Evolutionary conservation across 768 basidiomycete species (phyloP), one percentile per base, ranked within the genome.

Genomic region (Tricholoma bakamatsutake): DNA sequence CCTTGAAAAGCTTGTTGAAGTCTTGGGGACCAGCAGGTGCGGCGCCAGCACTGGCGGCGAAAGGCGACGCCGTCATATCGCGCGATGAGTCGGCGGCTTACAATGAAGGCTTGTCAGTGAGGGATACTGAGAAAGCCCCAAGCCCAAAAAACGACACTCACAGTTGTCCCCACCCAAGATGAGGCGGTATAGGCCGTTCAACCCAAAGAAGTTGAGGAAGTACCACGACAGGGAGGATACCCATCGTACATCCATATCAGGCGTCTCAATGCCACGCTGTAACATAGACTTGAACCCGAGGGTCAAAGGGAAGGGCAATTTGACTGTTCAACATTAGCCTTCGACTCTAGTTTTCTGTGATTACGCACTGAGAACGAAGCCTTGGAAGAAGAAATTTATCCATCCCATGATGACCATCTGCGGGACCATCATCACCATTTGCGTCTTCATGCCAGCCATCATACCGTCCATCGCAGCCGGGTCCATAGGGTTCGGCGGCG

Each of bases 381-480:
- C 97, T 65, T 96, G 90, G 76, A 98, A 99, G 84, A 99, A 99
- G 71, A 95, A 93, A 71, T 94, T 98, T 73, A 99, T 98, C 91
- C 96, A 98, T 51, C 94, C 95, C 96, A 98, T 98, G 62, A 98
- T 93, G 57, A 97, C 80, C 89, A 98, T 98, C 72, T 98, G 90
- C 15, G 90, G 92, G 12, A 96, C 89, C 90, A 98, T 98, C 90
- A 97, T 95, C 49, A 98, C 93, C 81, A 92, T 93, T 72, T 99
- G 97, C 17, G 96, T 98, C 78, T 98, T 98, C 88, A 99, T 90
- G 34, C 92, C 92, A 10, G 93, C 82, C 94, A 98, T 96, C 93
- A 98, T 95, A 37, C 90, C 91, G 61, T 98, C 96, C 93, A 98
- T 96, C 45, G 87, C 85, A 50, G 83, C 83, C 7, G 93, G 92